phyloP scores from a whole-genome alignment of 306 rosid species.

The Heteromeles arbutifolia region DNA sequence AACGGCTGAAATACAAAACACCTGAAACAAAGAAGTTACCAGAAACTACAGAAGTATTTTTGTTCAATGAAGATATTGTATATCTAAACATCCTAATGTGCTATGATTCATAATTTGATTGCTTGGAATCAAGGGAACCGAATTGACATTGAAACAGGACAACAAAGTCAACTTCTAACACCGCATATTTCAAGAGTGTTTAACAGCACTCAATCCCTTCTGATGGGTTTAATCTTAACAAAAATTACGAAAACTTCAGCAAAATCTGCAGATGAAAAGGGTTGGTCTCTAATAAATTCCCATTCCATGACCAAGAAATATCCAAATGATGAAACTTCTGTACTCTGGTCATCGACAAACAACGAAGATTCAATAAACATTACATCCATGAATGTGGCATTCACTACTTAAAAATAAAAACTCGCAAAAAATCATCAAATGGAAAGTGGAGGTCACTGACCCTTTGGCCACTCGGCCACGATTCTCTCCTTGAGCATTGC shows the following conservation, averaged over 20 bases:
- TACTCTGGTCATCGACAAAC: not conserved
- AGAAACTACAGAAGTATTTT: not conserved
- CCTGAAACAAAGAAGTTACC: not conserved
- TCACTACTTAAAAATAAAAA: not conserved
- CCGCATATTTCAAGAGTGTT: too few relatives aligned
- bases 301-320: not conserved
- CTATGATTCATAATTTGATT: not conserved
- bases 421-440: not conserved
- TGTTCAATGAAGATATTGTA: not conserved
- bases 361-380: not conserved
- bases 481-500: constrained; percentile 75
- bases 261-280: not conserved
- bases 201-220: too few relatives aligned
- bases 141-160: not conserved
- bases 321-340: not conserved
- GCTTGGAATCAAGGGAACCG: not conserved
- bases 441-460: constrained; percentile 25
- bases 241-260: not conserved
- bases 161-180: not conserved
- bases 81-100: not conserved
- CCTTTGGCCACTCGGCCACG: constrained; percentile 85
- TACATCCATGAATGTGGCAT: not conserved
- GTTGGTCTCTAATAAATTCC: not conserved
- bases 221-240: too few relatives aligned
- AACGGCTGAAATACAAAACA: not conserved